Evolutionary conservation across 805 yeast species (phyloP), one percentile per base, ranked within the genome.

Genomic region (Nakazawaea pomicola): DNA sequence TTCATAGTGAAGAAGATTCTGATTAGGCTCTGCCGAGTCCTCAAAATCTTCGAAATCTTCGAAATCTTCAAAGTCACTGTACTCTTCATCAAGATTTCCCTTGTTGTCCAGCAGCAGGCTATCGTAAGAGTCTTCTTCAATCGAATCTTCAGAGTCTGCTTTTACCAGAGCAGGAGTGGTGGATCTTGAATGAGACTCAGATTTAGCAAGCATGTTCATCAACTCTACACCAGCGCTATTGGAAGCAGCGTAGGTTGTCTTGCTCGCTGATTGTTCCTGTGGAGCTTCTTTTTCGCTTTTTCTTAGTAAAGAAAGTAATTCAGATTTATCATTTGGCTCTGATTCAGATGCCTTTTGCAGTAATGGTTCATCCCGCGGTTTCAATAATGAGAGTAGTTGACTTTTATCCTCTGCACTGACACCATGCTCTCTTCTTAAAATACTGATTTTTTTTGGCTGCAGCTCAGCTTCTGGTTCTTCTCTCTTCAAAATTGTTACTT

Each of bases 1-100:
- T 1, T 36, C 37, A 17, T 41, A 28, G 16, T 36, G 9, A 12
- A 33, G 29, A 11, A 36, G 29, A 27, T 30, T 35, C n/a, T n/a
- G n/a, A n/a, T n/a, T n/a, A n/a, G n/a, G n/a, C n/a, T n/a, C n/a
- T n/a, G n/a, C n/a, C n/a, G n/a, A 23, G 6, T 35, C 36, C 14
- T 34, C 39, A 14, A 40, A 40, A 40, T 34, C 38, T 34, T 41
- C 44, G 33, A 35, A 41, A 35, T 41, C 40, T 21, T 40, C 43
- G 20, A 29, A 40, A 17, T 25, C 29, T 28, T 39, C 37, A 24
- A 36, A 28, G 9, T 36, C 40, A 30, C 17, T 30, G n/a, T n/a
- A n/a, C n/a, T n/a, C n/a, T n/a, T n/a, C n/a, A n/a, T n/a, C n/a
- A n/a, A n/a, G n/a, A n/a, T n/a, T n/a, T n/a, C n/a, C n/a, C n/a